phyloP scores from a whole-genome alignment of 345 rosid species.

The Laguncularia racemosa region DNA sequence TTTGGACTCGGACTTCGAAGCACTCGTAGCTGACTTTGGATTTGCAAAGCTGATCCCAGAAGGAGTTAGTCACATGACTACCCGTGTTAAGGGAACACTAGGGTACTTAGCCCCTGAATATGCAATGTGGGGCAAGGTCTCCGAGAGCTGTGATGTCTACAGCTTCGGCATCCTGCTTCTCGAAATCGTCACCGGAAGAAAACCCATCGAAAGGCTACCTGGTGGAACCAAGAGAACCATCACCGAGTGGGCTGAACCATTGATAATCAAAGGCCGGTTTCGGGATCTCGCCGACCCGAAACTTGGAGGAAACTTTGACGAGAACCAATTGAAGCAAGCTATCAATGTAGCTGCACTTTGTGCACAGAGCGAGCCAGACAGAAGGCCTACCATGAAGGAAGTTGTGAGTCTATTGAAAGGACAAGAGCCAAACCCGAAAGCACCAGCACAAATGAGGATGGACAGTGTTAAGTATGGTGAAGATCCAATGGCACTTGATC shows the following conservation, averaged over 20 bases:
- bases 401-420: conserved; percentile 64
- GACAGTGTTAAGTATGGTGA: conserved; percentile 39
- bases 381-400: conserved; percentile 70
- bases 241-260: conserved; percentile 77
- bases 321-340: conserved; percentile 47
- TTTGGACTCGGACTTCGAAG: conserved; percentile 65
- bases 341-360: conserved; percentile 59
- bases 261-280: conserved; percentile 38
- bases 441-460: conserved; percentile 27
- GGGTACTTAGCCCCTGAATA: conserved; percentile 90
- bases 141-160: conserved; percentile 79
- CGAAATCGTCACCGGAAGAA: conserved; percentile 62
- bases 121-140: conserved; percentile 76
- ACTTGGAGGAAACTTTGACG: conserved; percentile 56
- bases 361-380: conserved; percentile 58
- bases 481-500: conserved; percentile 45
- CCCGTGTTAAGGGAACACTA: conserved; percentile 62
- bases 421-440: conserved; percentile 26
- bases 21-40: conserved; percentile 85
- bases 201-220: conserved; percentile 65
- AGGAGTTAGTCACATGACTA: conserved; percentile 67
- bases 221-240: conserved; percentile 60
- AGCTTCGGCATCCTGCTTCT: conserved; percentile 81
- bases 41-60: conserved; percentile 79
- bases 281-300: conserved; percentile 69